A percentile compares a stretch with the other conserved stretches of the same genome.
These are phyloP conservation scores for Thymus quinquecostatus DNA, from an alignment of 257 asterid species.

Conservation along the genomic window DNA sequence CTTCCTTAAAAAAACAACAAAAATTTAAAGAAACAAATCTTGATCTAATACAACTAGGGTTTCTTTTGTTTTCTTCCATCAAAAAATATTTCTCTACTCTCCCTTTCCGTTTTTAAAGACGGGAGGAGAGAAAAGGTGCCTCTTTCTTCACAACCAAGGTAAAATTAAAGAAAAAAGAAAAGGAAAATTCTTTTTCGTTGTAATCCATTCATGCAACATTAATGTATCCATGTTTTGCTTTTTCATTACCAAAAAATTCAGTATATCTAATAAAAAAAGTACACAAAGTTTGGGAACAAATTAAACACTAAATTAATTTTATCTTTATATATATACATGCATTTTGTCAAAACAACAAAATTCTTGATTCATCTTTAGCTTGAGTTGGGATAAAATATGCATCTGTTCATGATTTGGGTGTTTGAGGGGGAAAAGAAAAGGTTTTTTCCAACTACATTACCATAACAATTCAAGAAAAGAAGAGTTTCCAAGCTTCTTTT, in stretches of 20 bases:
- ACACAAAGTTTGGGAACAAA: neutral
- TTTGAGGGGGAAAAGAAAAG: constrained; percentile 33
- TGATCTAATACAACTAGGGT: constrained; percentile 29
- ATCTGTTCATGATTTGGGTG: constrained; percentile 31
- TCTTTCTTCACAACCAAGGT: constrained; percentile 64
- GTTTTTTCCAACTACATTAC: constrained; percentile 5
- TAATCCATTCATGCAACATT: constrained; percentile 29
- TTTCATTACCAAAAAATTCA: constrained; percentile 14
- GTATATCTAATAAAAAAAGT: neutral
- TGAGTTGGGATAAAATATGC: constrained; percentile 24
- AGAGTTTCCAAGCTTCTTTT: neutral
- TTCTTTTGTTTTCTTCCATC: constrained; percentile 38
- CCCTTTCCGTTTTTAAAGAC: constrained; percentile 35
- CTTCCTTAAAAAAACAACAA: constrained; percentile 3
- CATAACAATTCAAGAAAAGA: neutral
- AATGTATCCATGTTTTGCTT: neutral
- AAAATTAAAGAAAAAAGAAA: neutral
- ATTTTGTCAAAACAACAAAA: neutral
- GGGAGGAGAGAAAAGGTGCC: constrained; percentile 32
- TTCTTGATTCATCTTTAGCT: neutral
- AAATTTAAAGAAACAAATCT: constrained; percentile 19
- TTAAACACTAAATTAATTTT: too few species aligned
- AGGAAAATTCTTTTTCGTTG: constrained; percentile 5
- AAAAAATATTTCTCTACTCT: constrained; percentile 27
- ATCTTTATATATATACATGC: too few species aligned